Base-by-base conservation (phyloP, 2,329 filamentous ascomycete species). In the Penicillium sp. region DNA sequence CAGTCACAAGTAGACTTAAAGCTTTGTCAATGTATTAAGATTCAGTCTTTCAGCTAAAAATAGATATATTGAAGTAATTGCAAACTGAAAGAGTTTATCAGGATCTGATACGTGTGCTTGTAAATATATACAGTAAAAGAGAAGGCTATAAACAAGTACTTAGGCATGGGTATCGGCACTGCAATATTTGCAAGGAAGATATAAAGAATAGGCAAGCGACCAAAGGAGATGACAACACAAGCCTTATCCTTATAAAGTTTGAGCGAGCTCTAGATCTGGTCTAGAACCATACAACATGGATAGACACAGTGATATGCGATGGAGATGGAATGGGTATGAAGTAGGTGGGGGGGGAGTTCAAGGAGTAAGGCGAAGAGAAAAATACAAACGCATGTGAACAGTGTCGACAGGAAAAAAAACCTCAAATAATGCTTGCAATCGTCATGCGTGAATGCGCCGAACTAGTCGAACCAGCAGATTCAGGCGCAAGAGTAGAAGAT, bases 401-500 rank as follows among this genome's bases (percentile, higher is more conserved):
- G 30, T 10, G 28, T 12, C 16, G 10, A 42, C 26, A 16, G 1
- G 17, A 17, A 19, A 38, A 16, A 16, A 37, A 53, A 37, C 4
- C 44, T 71, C 59, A 76, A 26, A 78, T 78, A 56, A 78, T 77
- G 60, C 72, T 78, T 14, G 76, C 76, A 56, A 78, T 78, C 22
- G 73, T 78, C 76, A 78, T 78, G 45, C 75, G 72, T 53, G 74
- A 74, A 62, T 73, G 70, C 43, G 69, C 64, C 53, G 71, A 68
- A 53, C 58, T 69, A 11, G 69, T 61, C 6, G 65, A 58, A 36
- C 64, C 66, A 16, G 69, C 59, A 26, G 50, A 55, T 54, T 68
- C 62, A 26, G 67, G 63, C 22, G 59, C 62, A 40, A 67, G 56
- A 58, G 59, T 59, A 56, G 33, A 53, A 22, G 47, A 59, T 38